Evolutionary conservation across 495 filamentous ascomycete genomes (phyloP), one percentile per base, ranked within the genome.

Genomic region (Parathielavia appendiculata): DNA sequence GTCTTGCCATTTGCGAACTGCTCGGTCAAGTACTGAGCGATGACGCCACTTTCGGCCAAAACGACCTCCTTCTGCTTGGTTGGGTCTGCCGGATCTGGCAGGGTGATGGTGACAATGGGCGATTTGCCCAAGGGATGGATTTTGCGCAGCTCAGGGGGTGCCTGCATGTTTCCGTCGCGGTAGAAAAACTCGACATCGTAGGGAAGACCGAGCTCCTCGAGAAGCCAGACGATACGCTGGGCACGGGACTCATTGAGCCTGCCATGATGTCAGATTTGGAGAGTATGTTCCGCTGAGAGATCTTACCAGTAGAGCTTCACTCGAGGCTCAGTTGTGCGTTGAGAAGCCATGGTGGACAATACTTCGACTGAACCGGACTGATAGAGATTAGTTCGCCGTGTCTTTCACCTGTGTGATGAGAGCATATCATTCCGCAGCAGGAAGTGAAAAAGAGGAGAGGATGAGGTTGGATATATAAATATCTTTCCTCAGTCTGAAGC

Each of bases 91-190:
- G 62, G 59, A 14, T 64, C 65, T 2, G 66, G 56, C 0, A 68
- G 63, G 32, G 64, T 72, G 64, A 96, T 67, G 8, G 76, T 79
- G 55, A 97, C 70, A 7, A 92, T 66, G 4, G 91, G 92, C 0
- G 88, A 86, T 66, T 95, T 97, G 22, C 91, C 92, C 10, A 96
- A 79, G 0, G 88, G 86, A 68, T 97, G 92, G 17, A 96, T 70
- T 40, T 89, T 71, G 66, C 88, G 86, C 34, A 95, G 76, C 59
- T 86, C 86, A 0, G 76, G 65, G 0, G 90, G 90, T 0, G 92
- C 92, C 9, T 87, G 72, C 71, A 75, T 72, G 52, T 74, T 60
- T 23, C 74, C 59, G 40, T 70, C 69, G 41, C 91, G 86, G 60
- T 86, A 83, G 81, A 83, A 93, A 48, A 81, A 80, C 62, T 89